phyloP scores from a whole-genome alignment of 2,329 filamentous ascomycete species.

The Talaromyces sp. region DNA sequence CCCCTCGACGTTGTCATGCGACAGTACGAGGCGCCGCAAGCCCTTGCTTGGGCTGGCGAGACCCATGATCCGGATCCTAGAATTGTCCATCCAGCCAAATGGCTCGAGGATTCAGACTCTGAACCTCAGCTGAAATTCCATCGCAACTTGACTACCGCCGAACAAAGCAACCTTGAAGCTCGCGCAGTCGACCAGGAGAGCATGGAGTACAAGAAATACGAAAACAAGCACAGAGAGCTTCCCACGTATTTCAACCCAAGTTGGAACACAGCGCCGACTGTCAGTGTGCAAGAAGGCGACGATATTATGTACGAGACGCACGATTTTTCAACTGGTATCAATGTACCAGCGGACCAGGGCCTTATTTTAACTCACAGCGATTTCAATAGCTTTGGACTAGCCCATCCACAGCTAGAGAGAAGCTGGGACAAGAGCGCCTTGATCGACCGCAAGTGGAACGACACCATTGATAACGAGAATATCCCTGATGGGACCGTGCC shows the following conservation, averaged over 20 bases:
- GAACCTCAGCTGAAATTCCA: slow-evolving; percentile 7
- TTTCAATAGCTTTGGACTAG: not conserved
- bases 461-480: not conserved
- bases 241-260: slow-evolving; percentile 6
- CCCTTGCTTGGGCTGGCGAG: slow-evolving; percentile 7
- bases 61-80: slow-evolving; percentile 9
- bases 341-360: not conserved
- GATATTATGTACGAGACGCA: not conserved
- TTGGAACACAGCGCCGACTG: slow-evolving; percentile 6
- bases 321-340: not conserved
- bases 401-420: not conserved
- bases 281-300: not conserved
- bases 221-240: slow-evolving; percentile 6
- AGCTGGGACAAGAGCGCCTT: not conserved
- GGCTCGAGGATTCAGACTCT: slow-evolving; percentile 3
- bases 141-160: slow-evolving; percentile 3
- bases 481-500: not conserved
- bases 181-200: not conserved
- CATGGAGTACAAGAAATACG: slow-evolving; percentile 6
- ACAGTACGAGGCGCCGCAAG: slow-evolving; percentile 10
- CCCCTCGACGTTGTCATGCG: slow-evolving; percentile 9
- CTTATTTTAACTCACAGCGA: not conserved
- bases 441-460: not conserved
- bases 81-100: slow-evolving; percentile 9
- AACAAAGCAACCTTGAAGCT: slow-evolving; percentile 3